A percentile compares a stretch with the other conserved stretches of the same genome.
These are phyloP conservation scores for Thecamonas trahens DNA, from an alignment of 78 protist species.

Conservation along the genomic window DNA sequence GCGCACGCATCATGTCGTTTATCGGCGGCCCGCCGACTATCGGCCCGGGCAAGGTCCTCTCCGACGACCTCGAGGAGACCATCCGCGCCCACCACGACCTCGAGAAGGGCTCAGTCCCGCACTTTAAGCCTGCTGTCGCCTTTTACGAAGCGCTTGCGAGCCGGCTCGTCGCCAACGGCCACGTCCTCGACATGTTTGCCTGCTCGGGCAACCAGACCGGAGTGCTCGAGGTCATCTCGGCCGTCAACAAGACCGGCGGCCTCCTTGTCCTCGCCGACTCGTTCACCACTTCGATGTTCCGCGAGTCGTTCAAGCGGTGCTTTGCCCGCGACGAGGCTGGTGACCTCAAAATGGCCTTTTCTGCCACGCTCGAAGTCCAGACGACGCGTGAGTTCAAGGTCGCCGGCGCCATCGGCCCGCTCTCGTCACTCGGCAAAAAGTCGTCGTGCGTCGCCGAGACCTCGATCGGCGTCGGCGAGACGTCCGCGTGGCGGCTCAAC, in stretches of 20 bases:
- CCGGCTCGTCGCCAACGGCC: slow-evolving; percentile 56
- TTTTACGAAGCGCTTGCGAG: slow-evolving; percentile 44
- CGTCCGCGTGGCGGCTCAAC: slow-evolving; percentile 76
- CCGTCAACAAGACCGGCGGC: slow-evolving; percentile 60
- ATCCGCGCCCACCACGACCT: slow-evolving; percentile 84
- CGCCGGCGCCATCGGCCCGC: slow-evolving; percentile 82
- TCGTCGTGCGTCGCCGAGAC: slow-evolving; percentile 27
- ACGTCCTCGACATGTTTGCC: slow-evolving; percentile 74
- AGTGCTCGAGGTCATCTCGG: slow-evolving; percentile 68
- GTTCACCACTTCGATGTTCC: slow-evolving; percentile 69
- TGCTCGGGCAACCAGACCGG: slow-evolving; percentile 89
- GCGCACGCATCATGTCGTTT: slow-evolving; percentile 84
- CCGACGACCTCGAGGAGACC: slow-evolving; percentile 59
- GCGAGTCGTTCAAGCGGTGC: slow-evolving; percentile 63
- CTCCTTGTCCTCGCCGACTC: slow-evolving; percentile 77
- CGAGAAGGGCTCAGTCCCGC: slow-evolving; percentile 23
- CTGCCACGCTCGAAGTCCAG: slow-evolving; percentile 59
- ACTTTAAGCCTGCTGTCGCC: neutral
- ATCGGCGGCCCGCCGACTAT: slow-evolving; percentile 88
- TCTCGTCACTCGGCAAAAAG: slow-evolving; percentile 23
- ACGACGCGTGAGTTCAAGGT: slow-evolving; percentile 63
- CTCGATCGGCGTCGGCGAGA: slow-evolving; percentile 84
- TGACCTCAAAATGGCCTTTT: slow-evolving; percentile 52
- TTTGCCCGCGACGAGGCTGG: slow-evolving; percentile 33
- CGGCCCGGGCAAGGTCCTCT: slow-evolving; percentile 85